phyloP scores from a whole-genome alignment of 805 yeast species.

The Teunomyces funiuensis region DNA sequence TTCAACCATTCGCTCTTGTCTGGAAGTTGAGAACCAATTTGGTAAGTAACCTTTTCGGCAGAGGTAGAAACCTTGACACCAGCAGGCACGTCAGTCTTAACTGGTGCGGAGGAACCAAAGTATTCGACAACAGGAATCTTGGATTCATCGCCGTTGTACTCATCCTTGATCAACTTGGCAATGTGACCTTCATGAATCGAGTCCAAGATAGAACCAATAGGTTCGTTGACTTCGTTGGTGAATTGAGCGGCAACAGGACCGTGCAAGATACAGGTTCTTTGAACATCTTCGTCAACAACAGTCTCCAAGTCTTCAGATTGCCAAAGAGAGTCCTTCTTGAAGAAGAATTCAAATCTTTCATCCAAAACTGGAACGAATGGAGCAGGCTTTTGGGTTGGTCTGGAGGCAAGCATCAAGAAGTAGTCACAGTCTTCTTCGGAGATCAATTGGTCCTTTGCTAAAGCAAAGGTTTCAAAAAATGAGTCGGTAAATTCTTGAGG shows the following conservation, averaged over 20 bases:
- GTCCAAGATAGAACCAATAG: slow-evolving; percentile 88
- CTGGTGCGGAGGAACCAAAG: slow-evolving; percentile 65
- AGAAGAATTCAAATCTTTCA: slow-evolving; percentile 90
- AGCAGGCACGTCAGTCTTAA: slow-evolving; percentile 23
- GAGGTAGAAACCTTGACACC: slow-evolving; percentile 33
- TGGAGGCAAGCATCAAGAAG: slow-evolving; percentile 79
- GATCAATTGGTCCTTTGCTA: slow-evolving; percentile 75
- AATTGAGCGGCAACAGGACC: slow-evolving; percentile 98
- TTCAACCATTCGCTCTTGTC: slow-evolving; percentile 62
- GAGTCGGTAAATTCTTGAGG: slow-evolving; percentile 63
- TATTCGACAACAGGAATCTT: slow-evolving; percentile 86
- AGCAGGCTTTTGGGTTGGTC: slow-evolving; percentile 92
- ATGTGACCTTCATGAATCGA: slow-evolving; percentile 89
- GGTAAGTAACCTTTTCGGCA: slow-evolving; percentile 24
- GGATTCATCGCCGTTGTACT: slow-evolving; percentile 67
- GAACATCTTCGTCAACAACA: slow-evolving; percentile 93
- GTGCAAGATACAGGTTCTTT: slow-evolving; percentile 97
- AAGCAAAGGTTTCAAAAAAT: slow-evolving; percentile 69
- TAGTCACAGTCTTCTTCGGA: slow-evolving; percentile 94
- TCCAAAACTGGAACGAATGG: slow-evolving; percentile 96
- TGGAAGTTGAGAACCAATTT: slow-evolving; percentile 38
- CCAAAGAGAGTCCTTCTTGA: slow-evolving; percentile 99
- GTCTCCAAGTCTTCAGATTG: slow-evolving; percentile 97
- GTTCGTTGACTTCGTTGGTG: slow-evolving; percentile 85
- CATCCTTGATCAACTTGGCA: slow-evolving; percentile 61